Evolutionary conservation across 257 asterid species (phyloP).

Genomic region (Handroanthus guayacan): DNA sequence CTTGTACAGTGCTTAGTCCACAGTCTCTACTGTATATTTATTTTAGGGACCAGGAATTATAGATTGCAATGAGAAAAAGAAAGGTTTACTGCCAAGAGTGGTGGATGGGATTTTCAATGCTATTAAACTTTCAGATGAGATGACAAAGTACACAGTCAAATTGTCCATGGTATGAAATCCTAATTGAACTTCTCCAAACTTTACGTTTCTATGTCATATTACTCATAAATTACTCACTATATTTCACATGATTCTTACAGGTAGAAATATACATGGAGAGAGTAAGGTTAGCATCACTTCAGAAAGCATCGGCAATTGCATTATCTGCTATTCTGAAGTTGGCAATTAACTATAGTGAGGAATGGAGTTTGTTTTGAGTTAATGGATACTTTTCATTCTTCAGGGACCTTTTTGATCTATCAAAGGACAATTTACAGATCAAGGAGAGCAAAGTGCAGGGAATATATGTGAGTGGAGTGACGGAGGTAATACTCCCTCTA

Average conservation of each 20-base stretch:
- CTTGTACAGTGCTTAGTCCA: conserved; percentile 25
- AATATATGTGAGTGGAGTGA: conserved; percentile 68
- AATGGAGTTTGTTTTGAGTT: conserved; percentile 31
- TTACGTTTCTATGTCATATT: conserved; percentile 26
- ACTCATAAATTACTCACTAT: conserved; percentile 11
- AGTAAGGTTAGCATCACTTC: conserved; percentile 67
- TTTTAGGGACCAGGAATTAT: conserved; percentile 75
- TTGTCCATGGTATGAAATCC: conserved; percentile 69
- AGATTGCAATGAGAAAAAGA: conserved; percentile 53
- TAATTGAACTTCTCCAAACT: conserved; percentile 15
- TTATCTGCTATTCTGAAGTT: conserved; percentile 28
- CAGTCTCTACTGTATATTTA: background rate
- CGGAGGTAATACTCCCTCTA: conserved; percentile 55
- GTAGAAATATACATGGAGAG: conserved; percentile 91
- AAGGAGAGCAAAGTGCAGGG: conserved; percentile 79
- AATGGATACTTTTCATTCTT: conserved; percentile 34
- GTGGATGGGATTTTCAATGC: conserved; percentile 70
- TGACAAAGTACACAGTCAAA: conserved; percentile 52
- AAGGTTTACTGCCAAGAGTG: conserved; percentile 76
- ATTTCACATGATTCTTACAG: conserved; percentile 50
- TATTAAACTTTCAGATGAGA: conserved; percentile 55
- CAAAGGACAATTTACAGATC: conserved; percentile 79
- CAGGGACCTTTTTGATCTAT: conserved; percentile 88
- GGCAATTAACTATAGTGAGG: conserved; percentile 29
- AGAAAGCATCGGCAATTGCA: conserved; percentile 34